Percentiles rank a stretch among this genome's conserved stretches.
Evolutionary conservation across 2,329 filamentous ascomycete species (phyloP).

Genomic region (Chaetomiaceae sp.): DNA sequence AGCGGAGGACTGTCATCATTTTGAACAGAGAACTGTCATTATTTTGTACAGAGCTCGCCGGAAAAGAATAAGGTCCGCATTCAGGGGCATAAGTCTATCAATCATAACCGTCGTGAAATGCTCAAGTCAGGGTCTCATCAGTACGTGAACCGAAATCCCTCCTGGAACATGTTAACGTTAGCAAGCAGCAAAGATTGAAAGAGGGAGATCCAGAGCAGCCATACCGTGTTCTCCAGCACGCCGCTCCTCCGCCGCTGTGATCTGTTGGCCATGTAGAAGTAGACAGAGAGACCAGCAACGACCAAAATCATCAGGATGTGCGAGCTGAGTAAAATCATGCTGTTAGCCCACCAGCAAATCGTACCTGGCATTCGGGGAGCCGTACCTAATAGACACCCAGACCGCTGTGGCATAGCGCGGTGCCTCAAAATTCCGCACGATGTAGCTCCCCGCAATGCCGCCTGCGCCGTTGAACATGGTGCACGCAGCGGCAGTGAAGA

Average conservation of each 20-base stretch:
- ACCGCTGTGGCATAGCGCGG: slow-evolving; percentile 20
- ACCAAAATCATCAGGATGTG: slow-evolving; percentile 20
- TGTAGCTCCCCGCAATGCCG: slow-evolving; percentile 22
- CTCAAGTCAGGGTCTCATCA: not conserved
- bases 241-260: slow-evolving; percentile 4
- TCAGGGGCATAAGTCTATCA: not conserved
- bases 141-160: slow-evolving; percentile 19
- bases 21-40: no score
- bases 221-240: slow-evolving; percentile 19
- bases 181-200: not conserved
- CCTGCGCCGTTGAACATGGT: slow-evolving; percentile 23
- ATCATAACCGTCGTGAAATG: not conserved
- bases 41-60: no score
- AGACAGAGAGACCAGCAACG: slow-evolving; percentile 15
- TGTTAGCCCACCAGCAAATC: not conserved
- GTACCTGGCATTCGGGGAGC: not conserved
- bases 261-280: slow-evolving; percentile 20
- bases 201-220: not conserved
- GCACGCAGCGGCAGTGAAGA: slow-evolving; percentile 22
- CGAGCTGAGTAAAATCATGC: slow-evolving; percentile 9
- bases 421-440: slow-evolving; percentile 20
- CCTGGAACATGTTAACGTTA: slow-evolving; percentile 7
- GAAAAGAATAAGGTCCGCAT: not conserved
- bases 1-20: no score
- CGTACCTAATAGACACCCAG: slow-evolving; percentile 22